phyloP scores from a whole-genome alignment of 2,329 filamentous ascomycete genomes.

The Apiospora pterosperma region DNA sequence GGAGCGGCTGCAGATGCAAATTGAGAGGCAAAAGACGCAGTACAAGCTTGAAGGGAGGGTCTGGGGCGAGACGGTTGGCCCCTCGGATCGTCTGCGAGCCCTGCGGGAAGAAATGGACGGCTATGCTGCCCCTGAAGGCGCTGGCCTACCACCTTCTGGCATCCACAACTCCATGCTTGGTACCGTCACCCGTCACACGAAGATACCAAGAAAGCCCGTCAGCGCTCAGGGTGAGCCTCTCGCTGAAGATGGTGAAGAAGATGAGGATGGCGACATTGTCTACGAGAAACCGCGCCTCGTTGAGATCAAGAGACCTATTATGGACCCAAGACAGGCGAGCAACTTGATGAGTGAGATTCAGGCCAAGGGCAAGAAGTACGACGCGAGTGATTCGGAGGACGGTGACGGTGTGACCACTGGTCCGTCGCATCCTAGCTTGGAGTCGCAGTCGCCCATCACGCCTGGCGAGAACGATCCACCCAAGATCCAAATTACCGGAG shows the following conservation, averaged over 20 bases:
- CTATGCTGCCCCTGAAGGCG: constrained; percentile 44
- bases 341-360: constrained; percentile 69
- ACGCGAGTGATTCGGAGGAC: constrained; percentile 70
- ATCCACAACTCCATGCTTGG: constrained; percentile 73
- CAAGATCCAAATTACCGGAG: constrained; percentile 55
- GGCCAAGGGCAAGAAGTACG: constrained; percentile 69
- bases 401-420: constrained; percentile 70
- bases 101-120: constrained; percentile 92
- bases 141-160: constrained; percentile 53
- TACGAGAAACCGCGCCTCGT: constrained; percentile 79
- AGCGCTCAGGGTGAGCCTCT: constrained; percentile 28
- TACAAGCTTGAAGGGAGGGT: constrained; percentile 93
- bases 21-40: constrained; percentile 95
- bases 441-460: constrained; percentile 66
- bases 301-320: constrained; percentile 69
- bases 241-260: constrained; percentile 36
- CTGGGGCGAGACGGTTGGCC: constrained; percentile 78
- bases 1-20: constrained; percentile 89
- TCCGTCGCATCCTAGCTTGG: constrained; percentile 71
- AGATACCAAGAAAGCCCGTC: constrained; percentile 53
- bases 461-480: constrained; percentile 58
- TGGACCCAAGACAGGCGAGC: constrained; percentile 62
- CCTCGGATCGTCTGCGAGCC: constrained; percentile 87
- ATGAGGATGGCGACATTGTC: constrained; percentile 56
- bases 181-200: constrained; percentile 61